Evolutionary conservation across 352 stramenopile genomes (phyloP).

Genomic region (Paralagenidium karlingii): DNA sequence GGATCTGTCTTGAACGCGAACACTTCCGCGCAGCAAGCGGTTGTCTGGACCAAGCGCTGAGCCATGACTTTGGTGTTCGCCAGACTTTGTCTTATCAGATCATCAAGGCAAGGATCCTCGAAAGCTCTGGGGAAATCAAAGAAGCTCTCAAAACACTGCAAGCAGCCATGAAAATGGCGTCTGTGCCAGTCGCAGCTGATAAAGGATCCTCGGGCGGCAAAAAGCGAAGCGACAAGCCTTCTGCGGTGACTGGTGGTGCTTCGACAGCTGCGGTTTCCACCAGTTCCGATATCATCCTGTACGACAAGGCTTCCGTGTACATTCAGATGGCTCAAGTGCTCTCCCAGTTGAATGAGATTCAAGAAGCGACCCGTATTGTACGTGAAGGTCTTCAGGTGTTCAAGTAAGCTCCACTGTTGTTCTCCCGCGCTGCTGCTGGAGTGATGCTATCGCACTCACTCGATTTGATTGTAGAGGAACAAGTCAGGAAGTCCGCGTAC

Average conservation of each 20-base stretch:
- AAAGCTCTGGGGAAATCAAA: constrained; percentile 56
- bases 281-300: constrained; percentile 27
- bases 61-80: constrained; percentile 80
- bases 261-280: not conserved
- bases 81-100: constrained; percentile 79
- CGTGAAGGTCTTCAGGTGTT: constrained; percentile 63
- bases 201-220: not conserved
- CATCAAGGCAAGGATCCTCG: constrained; percentile 77
- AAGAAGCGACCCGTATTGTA: constrained; percentile 48
- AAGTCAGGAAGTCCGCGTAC: constrained; percentile 80
- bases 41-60: constrained; percentile 81
- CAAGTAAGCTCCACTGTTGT: constrained; percentile 10
- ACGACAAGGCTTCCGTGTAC: constrained; percentile 81
- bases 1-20: constrained; percentile 64
- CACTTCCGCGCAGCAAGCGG: constrained; percentile 55
- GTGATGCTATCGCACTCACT: not conserved
- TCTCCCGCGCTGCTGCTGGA: not conserved
- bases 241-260: not conserved
- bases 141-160: constrained; percentile 76
- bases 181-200: constrained; percentile 7
- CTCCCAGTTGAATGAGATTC: constrained; percentile 62
- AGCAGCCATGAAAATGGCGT: constrained; percentile 57
- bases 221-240: not conserved
- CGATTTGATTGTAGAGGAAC: constrained; percentile 25
- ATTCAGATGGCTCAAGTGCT: constrained; percentile 77